Evolutionary conservation across 768 basidiomycete species (phyloP), one percentile per base, ranked within the genome.

Genomic region (Boletales sp.): DNA sequence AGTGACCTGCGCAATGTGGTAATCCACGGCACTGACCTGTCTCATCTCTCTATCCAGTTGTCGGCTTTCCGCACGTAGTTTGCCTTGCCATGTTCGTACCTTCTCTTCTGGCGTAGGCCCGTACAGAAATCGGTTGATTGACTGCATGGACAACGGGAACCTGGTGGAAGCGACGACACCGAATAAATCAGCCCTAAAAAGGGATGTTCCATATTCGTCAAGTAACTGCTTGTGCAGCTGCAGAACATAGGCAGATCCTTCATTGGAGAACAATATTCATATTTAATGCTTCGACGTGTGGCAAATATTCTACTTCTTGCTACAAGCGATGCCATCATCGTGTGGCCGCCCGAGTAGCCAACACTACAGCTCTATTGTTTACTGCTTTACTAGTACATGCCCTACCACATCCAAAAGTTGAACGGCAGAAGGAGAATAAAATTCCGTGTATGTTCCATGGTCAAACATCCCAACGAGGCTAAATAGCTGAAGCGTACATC

Each of bases 91-190:
- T 70, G 80, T 79, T 44, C 87, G 81, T 12, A 98, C 87, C 62
- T 81, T 84, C 73, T 99, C 96, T 70, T 98, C 94, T 19, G 94
- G 87, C 0, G 95, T 92, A 15, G 94, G 95, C 3, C 96, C 96
- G 72, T 98, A 97, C 40, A 99, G 71, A 67, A 94, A 94, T 37
- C 93, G 84, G 67, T 92, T 94, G 64, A 98, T 87, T 32, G 85
- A 71, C 68, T 92, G 89, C 89, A 93, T 91, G 55, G 62, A 41
- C 55, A 54, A 14, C 35, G 52, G 42, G 46, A 28, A 28, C 25
- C 25, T 5, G 7, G 25, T 28, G 25, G 25, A 43, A 45, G 41
- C 35, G 35, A 44, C 31, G 11, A 46, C 8, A 41, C 48, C 17
- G 31, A 30, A 50, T 41, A 35, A 39, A 28, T 28, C 34, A 25